These are phyloP conservation scores for Medicago truncatula DNA, from an alignment of 306 rosid species.

Conservation along the genomic window MtrunA17r5.0-ANR NC_053043.1:7685001-7685500, in stretches of 20 bases:
- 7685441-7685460: background rate
- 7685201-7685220: conserved; percentile 94
- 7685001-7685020: conserved; percentile 7
- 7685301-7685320: conserved; percentile 1
- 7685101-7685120: background rate
- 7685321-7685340: conserved; percentile 27
- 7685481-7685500: background rate
- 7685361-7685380: conserved; percentile 15
- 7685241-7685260: conserved; percentile 96
- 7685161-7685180: conserved; percentile 12
- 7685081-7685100: conserved; percentile 2
- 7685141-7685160: conserved; percentile 3
- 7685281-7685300: conserved; percentile 20
- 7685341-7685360: background rate
- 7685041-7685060: background rate
- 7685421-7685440: conserved; percentile 24
- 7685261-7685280: conserved; percentile 58
- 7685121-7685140: background rate
- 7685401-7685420: conserved; percentile 24
- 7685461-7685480: background rate
- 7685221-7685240: conserved; percentile 96
- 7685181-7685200: conserved; percentile 28
- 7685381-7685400: conserved; percentile 26
- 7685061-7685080: conserved; percentile 19
- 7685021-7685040: background rate